phyloP scores from a whole-genome alignment of 495 filamentous ascomycete genomes.

The Aspergillus leporis region DNA sequence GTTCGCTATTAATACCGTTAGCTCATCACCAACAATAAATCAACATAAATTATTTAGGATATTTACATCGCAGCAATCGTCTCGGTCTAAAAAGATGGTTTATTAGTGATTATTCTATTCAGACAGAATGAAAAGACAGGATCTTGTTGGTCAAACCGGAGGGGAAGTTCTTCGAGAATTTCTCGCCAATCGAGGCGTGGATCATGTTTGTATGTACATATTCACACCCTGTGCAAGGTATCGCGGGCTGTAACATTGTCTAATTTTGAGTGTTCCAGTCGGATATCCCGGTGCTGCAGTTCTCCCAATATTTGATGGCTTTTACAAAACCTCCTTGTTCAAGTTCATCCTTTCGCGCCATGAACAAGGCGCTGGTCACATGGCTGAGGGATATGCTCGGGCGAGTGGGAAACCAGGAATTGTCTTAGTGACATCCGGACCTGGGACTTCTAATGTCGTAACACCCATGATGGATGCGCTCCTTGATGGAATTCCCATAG shows the following conservation, averaged over 20 bases:
- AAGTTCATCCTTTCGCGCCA: slow-evolving; percentile 63
- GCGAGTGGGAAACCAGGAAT: slow-evolving; percentile 63
- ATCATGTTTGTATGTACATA: slow-evolving; percentile 2
- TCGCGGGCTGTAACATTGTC: too few relatives aligned
- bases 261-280: slow-evolving; percentile 5
- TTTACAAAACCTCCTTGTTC: slow-evolving; percentile 63
- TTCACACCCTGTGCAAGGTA: background rate
- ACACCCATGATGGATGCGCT: slow-evolving; percentile 66
- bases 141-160: background rate
- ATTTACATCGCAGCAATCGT: too few relatives aligned
- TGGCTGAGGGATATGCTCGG: slow-evolving; percentile 66
- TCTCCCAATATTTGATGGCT: slow-evolving; percentile 59
- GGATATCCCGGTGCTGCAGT: slow-evolving; percentile 48
- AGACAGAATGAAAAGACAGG: background rate
- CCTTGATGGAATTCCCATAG: slow-evolving; percentile 62
- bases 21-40: too few relatives aligned
- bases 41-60: too few relatives aligned
- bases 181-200: background rate
- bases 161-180: background rate
- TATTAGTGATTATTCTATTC: background rate
- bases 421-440: slow-evolving; percentile 66
- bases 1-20: too few relatives aligned
- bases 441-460: slow-evolving; percentile 62
- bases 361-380: slow-evolving; percentile 66
- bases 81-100: too few relatives aligned